phyloP scores from a whole-genome alignment of 441 rosid genomes.

The Breynia disticha region DNA sequence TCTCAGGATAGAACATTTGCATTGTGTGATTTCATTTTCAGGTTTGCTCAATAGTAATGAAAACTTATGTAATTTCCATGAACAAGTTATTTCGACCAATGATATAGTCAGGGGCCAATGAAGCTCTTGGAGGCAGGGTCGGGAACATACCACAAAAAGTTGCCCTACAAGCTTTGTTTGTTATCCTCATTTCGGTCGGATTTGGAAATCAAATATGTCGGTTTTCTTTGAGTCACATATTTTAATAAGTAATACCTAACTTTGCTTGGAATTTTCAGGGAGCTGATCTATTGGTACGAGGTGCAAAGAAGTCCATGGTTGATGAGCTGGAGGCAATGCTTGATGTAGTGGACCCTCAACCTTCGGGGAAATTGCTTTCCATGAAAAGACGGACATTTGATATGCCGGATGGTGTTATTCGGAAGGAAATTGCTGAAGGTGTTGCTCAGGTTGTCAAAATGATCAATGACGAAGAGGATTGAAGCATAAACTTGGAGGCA shows the following conservation, averaged over 20 bases:
- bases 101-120: no score
- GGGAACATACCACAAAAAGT: no score
- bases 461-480: slow-evolving; percentile 42
- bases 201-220: not conserved
- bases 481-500: not conserved
- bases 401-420: slow-evolving; percentile 61
- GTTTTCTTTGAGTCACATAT: slow-evolving; percentile 4
- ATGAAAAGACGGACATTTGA: slow-evolving; percentile 75
- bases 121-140: no score
- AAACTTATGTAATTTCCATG: no score
- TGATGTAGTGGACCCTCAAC: slow-evolving; percentile 83
- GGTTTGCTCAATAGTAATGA: no score
- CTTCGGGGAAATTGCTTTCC: slow-evolving; percentile 50
- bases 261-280: slow-evolving; percentile 35
- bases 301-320: slow-evolving; percentile 71
- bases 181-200: no score
- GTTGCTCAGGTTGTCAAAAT: slow-evolving; percentile 76
- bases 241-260: not conserved
- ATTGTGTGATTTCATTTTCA: no score
- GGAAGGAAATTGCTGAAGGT: slow-evolving; percentile 65
- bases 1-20: no score
- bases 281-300: slow-evolving; percentile 66
- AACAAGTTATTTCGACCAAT: no score
- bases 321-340: slow-evolving; percentile 90
- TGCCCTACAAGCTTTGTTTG: no score